Evolutionary conservation across 208 protist genomes (phyloP).

Genomic region (Leishmania mexicana): DNA sequence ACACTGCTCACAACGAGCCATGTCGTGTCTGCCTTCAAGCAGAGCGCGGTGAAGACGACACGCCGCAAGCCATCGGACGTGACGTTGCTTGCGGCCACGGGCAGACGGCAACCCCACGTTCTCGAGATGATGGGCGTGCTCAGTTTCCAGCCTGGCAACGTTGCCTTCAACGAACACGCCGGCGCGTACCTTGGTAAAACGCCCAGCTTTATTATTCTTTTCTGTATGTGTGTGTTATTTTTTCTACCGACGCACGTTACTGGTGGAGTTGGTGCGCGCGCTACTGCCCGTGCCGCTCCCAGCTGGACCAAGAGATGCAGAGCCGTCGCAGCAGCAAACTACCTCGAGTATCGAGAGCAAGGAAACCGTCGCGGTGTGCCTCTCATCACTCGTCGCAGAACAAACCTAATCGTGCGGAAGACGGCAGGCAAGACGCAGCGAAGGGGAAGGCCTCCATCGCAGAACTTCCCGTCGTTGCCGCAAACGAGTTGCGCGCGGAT

Average conservation of each 20-base stretch:
- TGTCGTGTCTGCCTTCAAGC: conserved; percentile 33
- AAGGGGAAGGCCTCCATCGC: conserved; percentile 38
- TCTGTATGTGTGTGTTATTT: too few species aligned
- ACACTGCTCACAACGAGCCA: conserved; percentile 37
- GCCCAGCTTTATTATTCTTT: conserved; percentile 23
- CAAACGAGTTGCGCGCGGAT: conserved; percentile 37
- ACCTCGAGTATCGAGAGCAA: background rate
- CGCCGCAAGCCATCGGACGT: conserved; percentile 13
- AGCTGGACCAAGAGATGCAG: background rate
- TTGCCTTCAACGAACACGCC: conserved; percentile 62
- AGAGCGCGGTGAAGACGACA: conserved; percentile 27
- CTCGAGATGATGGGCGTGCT: conserved; percentile 37
- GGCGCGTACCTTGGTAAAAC: conserved; percentile 37
- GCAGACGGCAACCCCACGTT: conserved; percentile 47
- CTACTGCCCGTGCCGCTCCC: conserved; percentile 26
- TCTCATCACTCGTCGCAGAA: background rate
- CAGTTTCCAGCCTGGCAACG: conserved; percentile 46
- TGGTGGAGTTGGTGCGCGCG: conserved; percentile 22
- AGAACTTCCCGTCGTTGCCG: conserved; percentile 11
- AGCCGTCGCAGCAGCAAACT: background rate
- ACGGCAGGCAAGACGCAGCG: background rate
- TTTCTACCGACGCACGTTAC: conserved; percentile 26
- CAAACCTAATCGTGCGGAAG: background rate
- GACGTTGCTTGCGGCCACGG: conserved; percentile 49
- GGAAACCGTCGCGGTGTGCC: background rate